phyloP scores from a whole-genome alignment of 495 filamentous ascomycete genomes.

The Hypoxylon subgilvum region DNA sequence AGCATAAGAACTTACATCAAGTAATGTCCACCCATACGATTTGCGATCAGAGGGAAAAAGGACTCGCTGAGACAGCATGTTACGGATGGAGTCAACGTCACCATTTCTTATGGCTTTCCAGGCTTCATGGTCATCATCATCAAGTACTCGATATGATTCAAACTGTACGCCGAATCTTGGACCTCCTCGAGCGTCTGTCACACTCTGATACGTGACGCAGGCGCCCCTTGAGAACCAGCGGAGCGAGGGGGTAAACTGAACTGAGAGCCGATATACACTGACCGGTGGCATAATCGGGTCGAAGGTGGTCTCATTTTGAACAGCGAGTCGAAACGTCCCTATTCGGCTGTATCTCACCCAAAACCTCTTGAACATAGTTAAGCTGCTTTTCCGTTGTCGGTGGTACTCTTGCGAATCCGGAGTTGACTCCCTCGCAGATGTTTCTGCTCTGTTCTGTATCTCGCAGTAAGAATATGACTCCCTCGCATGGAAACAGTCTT shows the following conservation, averaged over 20 bases:
- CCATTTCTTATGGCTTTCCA: background rate
- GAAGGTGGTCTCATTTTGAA: slow-evolving; percentile 5
- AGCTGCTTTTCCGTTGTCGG: background rate
- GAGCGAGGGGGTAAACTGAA: slow-evolving; percentile 6
- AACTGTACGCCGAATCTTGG: background rate
- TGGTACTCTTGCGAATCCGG: background rate
- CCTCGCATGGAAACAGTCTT: too few relatives aligned
- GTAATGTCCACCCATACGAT: background rate
- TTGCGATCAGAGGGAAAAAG: slow-evolving; percentile 3
- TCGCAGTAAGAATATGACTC: background rate
- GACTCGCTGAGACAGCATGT: slow-evolving; percentile 10
- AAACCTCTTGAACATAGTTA: background rate
- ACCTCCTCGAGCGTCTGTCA: slow-evolving; percentile 13
- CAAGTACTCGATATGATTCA: slow-evolving; percentile 8
- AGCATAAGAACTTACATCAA: slow-evolving; percentile 8
- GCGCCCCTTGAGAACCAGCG: slow-evolving; percentile 20
- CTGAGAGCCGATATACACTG: slow-evolving; percentile 6
- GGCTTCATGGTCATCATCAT: background rate
- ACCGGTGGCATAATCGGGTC: background rate
- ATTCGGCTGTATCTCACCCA: background rate
- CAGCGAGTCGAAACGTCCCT: background rate
- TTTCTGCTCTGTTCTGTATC: background rate
- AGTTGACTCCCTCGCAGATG: background rate
- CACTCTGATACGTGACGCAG: slow-evolving; percentile 10
- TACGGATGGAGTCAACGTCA: background rate